A percentile compares a stretch with the other conserved stretches of the same genome.
Evolutionary conservation across 768 basidiomycete species (phyloP).

Genomic region (Boletus rubropictus): DNA sequence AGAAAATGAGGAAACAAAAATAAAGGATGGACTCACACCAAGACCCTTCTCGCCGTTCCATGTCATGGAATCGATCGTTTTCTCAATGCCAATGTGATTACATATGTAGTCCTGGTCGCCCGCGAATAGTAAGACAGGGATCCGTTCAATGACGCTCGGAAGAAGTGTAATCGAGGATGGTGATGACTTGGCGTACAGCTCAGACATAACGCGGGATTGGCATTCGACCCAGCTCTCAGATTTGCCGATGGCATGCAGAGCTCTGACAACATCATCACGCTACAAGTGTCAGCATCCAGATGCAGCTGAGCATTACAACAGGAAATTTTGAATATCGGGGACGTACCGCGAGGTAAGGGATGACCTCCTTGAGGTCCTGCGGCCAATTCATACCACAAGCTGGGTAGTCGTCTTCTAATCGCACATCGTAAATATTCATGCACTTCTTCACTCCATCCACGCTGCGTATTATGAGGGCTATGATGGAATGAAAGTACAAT

Average conservation of each 20-base stretch:
- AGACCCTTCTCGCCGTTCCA: slow-evolving; percentile 87
- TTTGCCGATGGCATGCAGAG: slow-evolving; percentile 77
- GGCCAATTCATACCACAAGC: slow-evolving; percentile 99
- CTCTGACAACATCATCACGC: slow-evolving; percentile 74
- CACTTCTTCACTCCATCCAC: slow-evolving; percentile 69
- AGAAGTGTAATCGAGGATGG: slow-evolving; percentile 71
- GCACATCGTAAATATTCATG: slow-evolving; percentile 92
- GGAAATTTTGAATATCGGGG: background rate
- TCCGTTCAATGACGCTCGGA: slow-evolving; percentile 69
- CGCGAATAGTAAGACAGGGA: slow-evolving; percentile 86
- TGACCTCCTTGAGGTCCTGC: slow-evolving; percentile 71
- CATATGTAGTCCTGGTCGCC: slow-evolving; percentile 97
- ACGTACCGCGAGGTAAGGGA: slow-evolving; percentile 74
- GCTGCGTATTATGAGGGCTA: slow-evolving; percentile 33
- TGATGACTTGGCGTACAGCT: slow-evolving; percentile 52
- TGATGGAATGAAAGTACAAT: background rate
- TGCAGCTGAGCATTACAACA: background rate
- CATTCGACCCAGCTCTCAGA: slow-evolving; percentile 88
- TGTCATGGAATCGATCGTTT: slow-evolving; percentile 70
- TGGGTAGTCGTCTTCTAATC: slow-evolving; percentile 77
- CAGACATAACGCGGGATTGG: slow-evolving; percentile 52
- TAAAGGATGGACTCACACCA: slow-evolving; percentile 49
- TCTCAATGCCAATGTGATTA: slow-evolving; percentile 89
- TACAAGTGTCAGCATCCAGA: slow-evolving; percentile 28
- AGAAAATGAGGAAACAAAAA: background rate